phyloP scores from a whole-genome alignment of 176 grass and related monocot genomes.

The Themeda triandra region DNA sequence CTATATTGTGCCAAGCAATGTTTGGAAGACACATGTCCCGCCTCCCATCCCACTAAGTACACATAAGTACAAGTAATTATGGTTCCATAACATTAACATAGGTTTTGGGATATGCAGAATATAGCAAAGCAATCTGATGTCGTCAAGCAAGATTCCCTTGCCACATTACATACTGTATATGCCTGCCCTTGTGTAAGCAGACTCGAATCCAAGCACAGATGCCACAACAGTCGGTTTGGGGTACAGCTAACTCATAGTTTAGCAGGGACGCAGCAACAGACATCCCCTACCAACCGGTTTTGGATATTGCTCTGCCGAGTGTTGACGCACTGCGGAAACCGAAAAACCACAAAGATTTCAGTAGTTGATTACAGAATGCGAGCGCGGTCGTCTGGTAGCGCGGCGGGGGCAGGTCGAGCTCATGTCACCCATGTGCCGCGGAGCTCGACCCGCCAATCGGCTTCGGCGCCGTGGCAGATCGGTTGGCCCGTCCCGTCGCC shows the following conservation, averaged over 20 bases:
- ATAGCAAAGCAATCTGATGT: neutral
- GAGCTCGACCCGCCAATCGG: neutral
- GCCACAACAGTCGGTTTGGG: neutral
- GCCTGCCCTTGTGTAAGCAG: constrained; percentile 20
- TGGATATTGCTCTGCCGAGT: neutral
- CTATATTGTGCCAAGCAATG: neutral
- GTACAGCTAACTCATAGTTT: neutral
- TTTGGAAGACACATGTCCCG: neutral
- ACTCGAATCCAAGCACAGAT: neutral
- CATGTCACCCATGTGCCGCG: constrained; percentile 16
- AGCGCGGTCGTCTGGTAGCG: neutral
- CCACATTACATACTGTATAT: neutral
- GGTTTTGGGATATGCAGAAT: neutral
- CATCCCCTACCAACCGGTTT: neutral
- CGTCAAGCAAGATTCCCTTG: constrained; percentile 8
- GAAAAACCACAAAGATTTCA: neutral
- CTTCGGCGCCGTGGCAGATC: neutral
- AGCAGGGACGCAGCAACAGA: neutral
- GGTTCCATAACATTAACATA: neutral
- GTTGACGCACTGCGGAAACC: neutral
- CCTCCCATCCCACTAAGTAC: neutral
- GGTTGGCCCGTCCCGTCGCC: neutral
- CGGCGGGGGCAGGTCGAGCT: neutral
- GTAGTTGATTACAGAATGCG: neutral
- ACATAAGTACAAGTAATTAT: neutral